phyloP scores from a whole-genome alignment of 257 asterid species.

The Knoxia roxburghii region DNA sequence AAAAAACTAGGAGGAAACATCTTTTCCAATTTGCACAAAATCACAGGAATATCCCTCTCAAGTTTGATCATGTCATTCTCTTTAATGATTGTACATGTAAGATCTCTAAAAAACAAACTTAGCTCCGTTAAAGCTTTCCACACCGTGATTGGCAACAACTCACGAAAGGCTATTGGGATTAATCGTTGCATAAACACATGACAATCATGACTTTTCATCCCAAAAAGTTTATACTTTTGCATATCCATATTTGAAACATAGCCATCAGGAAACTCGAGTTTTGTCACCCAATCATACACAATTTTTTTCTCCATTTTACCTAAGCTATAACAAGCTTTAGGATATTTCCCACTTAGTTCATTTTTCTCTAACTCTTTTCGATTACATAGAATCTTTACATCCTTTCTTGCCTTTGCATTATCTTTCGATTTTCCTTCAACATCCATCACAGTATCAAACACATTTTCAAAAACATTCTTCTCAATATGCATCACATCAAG shows the following conservation, averaged over 20 bases:
- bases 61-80: not conserved
- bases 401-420: too few relatives aligned
- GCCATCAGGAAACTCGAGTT: not conserved
- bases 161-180: not conserved
- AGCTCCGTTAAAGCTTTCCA: not conserved
- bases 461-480: too few relatives aligned
- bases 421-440: too few relatives aligned
- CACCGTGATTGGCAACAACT: not conserved
- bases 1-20: conserved; percentile 5
- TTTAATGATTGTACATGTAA: not conserved
- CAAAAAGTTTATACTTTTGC: too few relatives aligned
- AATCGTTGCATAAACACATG: not conserved
- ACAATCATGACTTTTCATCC: conserved; percentile 7
- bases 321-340: too few relatives aligned
- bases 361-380: too few relatives aligned
- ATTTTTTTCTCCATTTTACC: too few relatives aligned
- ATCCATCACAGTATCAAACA: too few relatives aligned
- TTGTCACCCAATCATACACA: not conserved
- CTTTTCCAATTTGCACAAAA: not conserved
- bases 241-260: not conserved
- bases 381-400: too few relatives aligned
- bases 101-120: not conserved
- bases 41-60: not conserved
- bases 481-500: too few relatives aligned
- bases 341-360: too few relatives aligned